Conservation (phyloP, 2,329 filamentous ascomycete species). For the Periconia macrospinosa region DNA sequence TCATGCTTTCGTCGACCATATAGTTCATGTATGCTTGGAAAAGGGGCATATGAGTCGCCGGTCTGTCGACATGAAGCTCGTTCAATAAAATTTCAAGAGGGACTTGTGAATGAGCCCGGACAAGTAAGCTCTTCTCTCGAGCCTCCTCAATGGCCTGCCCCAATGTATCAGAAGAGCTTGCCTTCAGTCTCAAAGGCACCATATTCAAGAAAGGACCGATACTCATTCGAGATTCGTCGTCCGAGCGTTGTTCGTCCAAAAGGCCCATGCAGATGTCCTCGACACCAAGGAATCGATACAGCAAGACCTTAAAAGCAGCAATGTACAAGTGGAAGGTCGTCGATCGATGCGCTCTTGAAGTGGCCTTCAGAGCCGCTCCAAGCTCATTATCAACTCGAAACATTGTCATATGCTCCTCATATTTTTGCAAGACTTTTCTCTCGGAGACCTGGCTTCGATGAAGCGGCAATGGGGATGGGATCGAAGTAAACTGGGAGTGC, state of each 20-base stretch:
- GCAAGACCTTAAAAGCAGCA: conserved; percentile 40
- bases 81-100: conserved; percentile 56
- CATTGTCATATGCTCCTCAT: too few species aligned
- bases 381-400: too few species aligned
- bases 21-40: conserved; percentile 58
- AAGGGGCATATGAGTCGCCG: conserved; percentile 46
- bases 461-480: too few species aligned
- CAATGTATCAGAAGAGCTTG: conserved; percentile 15
- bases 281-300: not conserved
- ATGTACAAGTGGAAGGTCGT: conserved; percentile 29
- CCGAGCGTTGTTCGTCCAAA: not conserved
- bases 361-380: too few species aligned
- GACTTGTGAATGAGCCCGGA: conserved; percentile 42
- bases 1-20: conserved; percentile 20
- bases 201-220: not conserved
- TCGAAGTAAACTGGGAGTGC: too few species aligned
- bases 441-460: too few species aligned
- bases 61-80: conserved; percentile 46
- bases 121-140: not conserved
- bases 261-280: conserved; percentile 23
- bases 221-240: not conserved
- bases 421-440: too few species aligned
- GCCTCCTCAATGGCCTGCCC: conserved; percentile 25
- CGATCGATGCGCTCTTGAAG: too few species aligned
- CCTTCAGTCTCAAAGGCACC: not conserved